phyloP scores from a whole-genome alignment of 371 early-diverging fungal genomes.

The Smittium culicis region DNA sequence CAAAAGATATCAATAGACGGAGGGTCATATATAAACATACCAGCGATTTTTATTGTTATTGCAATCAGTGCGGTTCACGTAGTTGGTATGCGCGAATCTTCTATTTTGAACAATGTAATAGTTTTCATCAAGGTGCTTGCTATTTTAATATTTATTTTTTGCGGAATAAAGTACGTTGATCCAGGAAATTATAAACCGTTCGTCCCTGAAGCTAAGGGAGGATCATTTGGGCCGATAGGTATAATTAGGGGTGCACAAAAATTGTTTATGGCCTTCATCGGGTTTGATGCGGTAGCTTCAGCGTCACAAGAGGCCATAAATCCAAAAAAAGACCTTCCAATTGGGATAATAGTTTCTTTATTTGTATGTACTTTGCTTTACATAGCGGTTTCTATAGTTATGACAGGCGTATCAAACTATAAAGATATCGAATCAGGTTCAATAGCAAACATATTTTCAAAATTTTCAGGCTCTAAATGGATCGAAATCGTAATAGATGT shows the following conservation, averaged over 20 bases:
- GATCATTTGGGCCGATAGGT: slow-evolving; percentile 43
- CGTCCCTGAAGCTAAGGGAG: slow-evolving; percentile 35
- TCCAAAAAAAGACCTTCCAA: slow-evolving; percentile 67
- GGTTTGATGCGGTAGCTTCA: slow-evolving; percentile 72
- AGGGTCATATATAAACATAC: slow-evolving; percentile 47
- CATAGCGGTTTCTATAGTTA: slow-evolving; percentile 43
- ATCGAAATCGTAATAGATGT: slow-evolving; percentile 31
- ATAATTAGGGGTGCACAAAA: slow-evolving; percentile 48
- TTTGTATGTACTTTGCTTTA: slow-evolving; percentile 55
- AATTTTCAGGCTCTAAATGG: slow-evolving; percentile 8
- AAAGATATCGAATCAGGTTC: slow-evolving; percentile 36
- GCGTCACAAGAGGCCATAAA: slow-evolving; percentile 66
- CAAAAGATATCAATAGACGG: slow-evolving; percentile 5
- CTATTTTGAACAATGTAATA: slow-evolving; percentile 46
- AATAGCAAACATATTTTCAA: slow-evolving; percentile 35
- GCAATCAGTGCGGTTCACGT: slow-evolving; percentile 38
- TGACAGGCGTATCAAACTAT: slow-evolving; percentile 56
- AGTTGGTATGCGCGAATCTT: slow-evolving; percentile 52
- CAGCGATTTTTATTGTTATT: slow-evolving; percentile 46
- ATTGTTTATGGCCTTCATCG: slow-evolving; percentile 76
- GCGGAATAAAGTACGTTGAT: slow-evolving; percentile 39
- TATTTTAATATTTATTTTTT: slow-evolving; percentile 55
- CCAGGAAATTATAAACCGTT: slow-evolving; percentile 54
- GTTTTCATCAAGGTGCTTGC: slow-evolving; percentile 54
- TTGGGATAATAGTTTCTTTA: slow-evolving; percentile 63